Evolutionary conservation across 768 basidiomycete species (phyloP), one percentile per base, ranked within the genome.

Genomic region (Boletus speciosus): DNA sequence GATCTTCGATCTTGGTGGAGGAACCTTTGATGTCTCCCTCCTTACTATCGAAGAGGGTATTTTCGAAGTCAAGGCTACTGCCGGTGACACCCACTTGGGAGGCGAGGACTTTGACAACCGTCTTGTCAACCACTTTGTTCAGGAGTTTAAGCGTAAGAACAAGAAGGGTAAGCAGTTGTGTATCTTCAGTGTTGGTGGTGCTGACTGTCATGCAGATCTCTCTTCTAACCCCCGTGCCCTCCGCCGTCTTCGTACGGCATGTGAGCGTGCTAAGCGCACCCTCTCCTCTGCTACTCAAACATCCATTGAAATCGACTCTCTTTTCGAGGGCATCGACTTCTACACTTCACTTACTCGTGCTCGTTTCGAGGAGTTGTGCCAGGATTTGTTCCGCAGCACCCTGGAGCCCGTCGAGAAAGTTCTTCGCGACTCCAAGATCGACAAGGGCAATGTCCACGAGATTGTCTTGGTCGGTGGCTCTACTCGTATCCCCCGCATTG

Each of bases 21-120:
- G 94, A 78, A 97, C 95, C 36, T 98, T 96, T 74, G 94, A 97
- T 85, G 94, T 96, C 35, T 96, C 94, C 31, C 90, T 98, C 53
- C 77, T 98, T 57, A 95, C 92, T 55, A 96, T 97, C 59, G 93
- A 94, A 71, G 94, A 95, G 74, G 94, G 94, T 74, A 94, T 97
- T 73, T 96, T 97, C 76, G 95, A 94, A 71, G 95, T 98, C 74
- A 92, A 95, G 82, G 93, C 95, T 52, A 97, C 94, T 54, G 94
- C 95, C 51, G 95, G 95, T 81, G 94, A 97, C 77, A 97, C 94
- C 50, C 94, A 98, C 73, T 83, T 98, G 74, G 95, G 95, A 75
- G 95, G 95, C 75, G 95, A 97, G 72, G 94, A 98, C 74, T 98
- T 98, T 62, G 95, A 98, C 73, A 96, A 96, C 78, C 86, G 93